Conservation (phyloP, 495 filamentous ascomycete species). For the Neurospora cerealis region DNA sequence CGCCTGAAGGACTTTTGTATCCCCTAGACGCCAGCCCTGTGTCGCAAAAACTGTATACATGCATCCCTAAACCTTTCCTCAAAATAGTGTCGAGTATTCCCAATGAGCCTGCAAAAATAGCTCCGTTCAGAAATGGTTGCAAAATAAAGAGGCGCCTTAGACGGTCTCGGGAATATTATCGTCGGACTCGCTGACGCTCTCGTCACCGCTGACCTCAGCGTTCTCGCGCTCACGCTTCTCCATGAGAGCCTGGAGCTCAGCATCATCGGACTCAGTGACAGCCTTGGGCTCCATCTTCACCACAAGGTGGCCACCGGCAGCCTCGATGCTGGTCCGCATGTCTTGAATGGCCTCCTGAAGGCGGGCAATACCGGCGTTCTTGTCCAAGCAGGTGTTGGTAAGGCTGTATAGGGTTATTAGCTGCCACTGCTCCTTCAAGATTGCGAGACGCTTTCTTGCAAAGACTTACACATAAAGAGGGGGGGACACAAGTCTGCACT, state of each 20-base stretch:
- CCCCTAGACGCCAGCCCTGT: constrained; percentile 8
- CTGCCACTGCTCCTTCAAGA: background rate
- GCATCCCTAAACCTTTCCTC: background rate
- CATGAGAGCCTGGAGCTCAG: constrained; percentile 93
- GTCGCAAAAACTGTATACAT: constrained; percentile 2
- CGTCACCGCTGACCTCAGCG: constrained; percentile 90
- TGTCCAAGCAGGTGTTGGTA: constrained; percentile 90
- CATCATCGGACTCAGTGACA: constrained; percentile 96
- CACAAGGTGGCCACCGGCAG: constrained; percentile 63
- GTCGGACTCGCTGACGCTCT: constrained; percentile 86
- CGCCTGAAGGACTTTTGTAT: constrained; percentile 11
- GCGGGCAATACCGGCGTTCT: constrained; percentile 69
- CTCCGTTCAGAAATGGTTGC: background rate
- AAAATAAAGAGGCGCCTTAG: constrained; percentile 10
- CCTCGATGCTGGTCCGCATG: constrained; percentile 66
- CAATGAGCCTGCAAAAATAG: background rate
- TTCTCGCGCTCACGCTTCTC: constrained; percentile 98
- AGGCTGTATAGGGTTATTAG: constrained; percentile 23
- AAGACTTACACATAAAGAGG: constrained; percentile 70
- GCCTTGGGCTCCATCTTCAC: constrained; percentile 98
- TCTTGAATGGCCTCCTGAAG: constrained; percentile 81
- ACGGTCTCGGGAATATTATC: constrained; percentile 51
- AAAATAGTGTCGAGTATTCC: background rate
- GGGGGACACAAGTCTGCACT: constrained; percentile 91
- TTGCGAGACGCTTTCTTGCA: background rate